Evolutionary conservation across 768 basidiomycete species (phyloP).

Genomic region (Lactarius hatsudake): DNA sequence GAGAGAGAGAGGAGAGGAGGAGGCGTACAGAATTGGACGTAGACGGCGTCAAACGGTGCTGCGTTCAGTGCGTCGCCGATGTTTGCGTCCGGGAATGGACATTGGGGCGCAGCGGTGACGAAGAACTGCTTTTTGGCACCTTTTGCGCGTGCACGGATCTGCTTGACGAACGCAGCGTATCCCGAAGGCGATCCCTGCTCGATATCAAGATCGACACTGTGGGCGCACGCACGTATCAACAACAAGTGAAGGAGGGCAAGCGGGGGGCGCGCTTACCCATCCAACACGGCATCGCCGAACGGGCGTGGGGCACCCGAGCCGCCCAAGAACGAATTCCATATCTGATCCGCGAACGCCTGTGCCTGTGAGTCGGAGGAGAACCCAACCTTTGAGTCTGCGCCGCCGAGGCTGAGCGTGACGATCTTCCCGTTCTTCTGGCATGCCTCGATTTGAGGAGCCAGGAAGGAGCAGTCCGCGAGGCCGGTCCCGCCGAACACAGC

Average conservation of each 20-base stretch:
- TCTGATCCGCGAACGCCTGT: slow-evolving; percentile 35
- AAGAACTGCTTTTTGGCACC: slow-evolving; percentile 40
- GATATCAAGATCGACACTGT: slow-evolving; percentile 41
- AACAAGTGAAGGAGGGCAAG: neutral
- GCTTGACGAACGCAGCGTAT: slow-evolving; percentile 41
- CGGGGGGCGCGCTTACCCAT: slow-evolving; percentile 38
- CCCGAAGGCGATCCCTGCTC: slow-evolving; percentile 36
- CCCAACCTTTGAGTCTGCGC: slow-evolving; percentile 42
- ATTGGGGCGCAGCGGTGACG: slow-evolving; percentile 42
- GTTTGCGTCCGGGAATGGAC: slow-evolving; percentile 38
- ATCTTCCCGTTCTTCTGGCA: slow-evolving; percentile 50
- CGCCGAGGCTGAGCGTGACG: slow-evolving; percentile 48
- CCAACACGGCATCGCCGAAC: slow-evolving; percentile 45
- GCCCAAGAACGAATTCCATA: slow-evolving; percentile 52
- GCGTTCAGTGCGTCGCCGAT: slow-evolving; percentile 36
- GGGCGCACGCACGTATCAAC: neutral
- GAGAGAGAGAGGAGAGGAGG: neutral
- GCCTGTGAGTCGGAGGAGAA: slow-evolving; percentile 42
- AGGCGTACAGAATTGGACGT: slow-evolving; percentile 50
- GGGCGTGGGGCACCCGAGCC: slow-evolving; percentile 44
- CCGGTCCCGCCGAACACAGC: slow-evolving; percentile 42
- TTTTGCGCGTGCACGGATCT: slow-evolving; percentile 35
- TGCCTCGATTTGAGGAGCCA: slow-evolving; percentile 44
- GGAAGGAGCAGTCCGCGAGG: slow-evolving; percentile 41
- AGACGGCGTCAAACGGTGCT: slow-evolving; percentile 40